phyloP scores from a whole-genome alignment of 495 filamentous ascomycete species.

The Podospora australis region DNA sequence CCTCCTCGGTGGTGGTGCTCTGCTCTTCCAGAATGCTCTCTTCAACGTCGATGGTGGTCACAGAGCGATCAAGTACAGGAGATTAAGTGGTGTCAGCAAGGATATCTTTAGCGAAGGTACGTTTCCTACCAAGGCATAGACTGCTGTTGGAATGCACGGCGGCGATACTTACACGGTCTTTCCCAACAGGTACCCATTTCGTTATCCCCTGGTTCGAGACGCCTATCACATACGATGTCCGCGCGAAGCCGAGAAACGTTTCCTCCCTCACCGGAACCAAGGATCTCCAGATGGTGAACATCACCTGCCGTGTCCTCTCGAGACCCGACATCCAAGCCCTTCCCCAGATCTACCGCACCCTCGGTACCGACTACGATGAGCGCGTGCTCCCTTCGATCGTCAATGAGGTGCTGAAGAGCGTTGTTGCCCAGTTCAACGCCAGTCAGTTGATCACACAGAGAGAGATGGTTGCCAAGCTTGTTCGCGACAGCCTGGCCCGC shows the following conservation, averaged over 20 bases:
- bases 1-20: slow-evolving; percentile 57
- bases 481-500: slow-evolving; percentile 85
- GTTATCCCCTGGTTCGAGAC: slow-evolving; percentile 96
- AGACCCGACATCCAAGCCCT: slow-evolving; percentile 80
- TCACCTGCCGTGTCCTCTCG: slow-evolving; percentile 98
- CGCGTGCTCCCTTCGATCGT: slow-evolving; percentile 94
- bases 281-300: slow-evolving; percentile 99
- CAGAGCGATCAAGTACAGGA: slow-evolving; percentile 96
- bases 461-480: slow-evolving; percentile 88
- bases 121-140: slow-evolving; percentile 16
- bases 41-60: slow-evolving; percentile 99
- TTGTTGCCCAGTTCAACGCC: slow-evolving; percentile 98
- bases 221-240: slow-evolving; percentile 92
- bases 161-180: not conserved
- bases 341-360: slow-evolving; percentile 92
- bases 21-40: slow-evolving; percentile 72
- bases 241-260: slow-evolving; percentile 93
- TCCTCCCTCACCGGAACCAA: slow-evolving; percentile 97
- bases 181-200: slow-evolving; percentile 73
- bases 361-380: slow-evolving; percentile 95
- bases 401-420: slow-evolving; percentile 97
- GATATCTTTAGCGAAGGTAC: slow-evolving; percentile 95
- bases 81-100: slow-evolving; percentile 88
- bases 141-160: slow-evolving; percentile 7
- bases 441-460: slow-evolving; percentile 97